Evolutionary conservation across 106 monocot genomes (phyloP).

Genomic region (Posidonia australis): DNA sequence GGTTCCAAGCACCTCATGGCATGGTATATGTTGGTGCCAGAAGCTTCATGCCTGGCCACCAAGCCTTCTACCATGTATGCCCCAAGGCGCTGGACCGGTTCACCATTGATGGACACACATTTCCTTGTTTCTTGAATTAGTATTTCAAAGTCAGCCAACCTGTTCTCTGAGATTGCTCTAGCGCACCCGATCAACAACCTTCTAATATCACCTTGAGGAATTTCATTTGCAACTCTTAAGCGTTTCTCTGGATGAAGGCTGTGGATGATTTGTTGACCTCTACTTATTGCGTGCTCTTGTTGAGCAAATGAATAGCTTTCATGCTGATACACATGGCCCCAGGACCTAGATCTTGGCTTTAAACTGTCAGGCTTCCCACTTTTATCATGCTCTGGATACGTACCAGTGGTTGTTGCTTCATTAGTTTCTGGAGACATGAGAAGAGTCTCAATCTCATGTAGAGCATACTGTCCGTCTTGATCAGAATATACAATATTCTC

Average conservation of each 20-base stretch:
- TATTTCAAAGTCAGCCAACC: constrained; percentile 25
- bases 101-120: constrained; percentile 45
- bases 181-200: constrained; percentile 50
- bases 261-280: constrained; percentile 2
- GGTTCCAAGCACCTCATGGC: constrained; percentile 50
- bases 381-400: no score
- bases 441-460: constrained; percentile 62
- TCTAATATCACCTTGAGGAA: constrained; percentile 22
- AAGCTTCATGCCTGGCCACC: constrained; percentile 52
- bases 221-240: constrained; percentile 3
- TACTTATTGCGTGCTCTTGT: constrained; percentile 14
- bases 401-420: constrained; percentile 27
- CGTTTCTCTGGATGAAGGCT: not conserved
- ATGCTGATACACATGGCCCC: constrained; percentile 1
- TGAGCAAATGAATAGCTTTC: constrained; percentile 4
- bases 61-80: constrained; percentile 77
- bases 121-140: constrained; percentile 22
- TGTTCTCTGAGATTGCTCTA: constrained; percentile 43
- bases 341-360: no score
- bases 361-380: no score
- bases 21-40: constrained; percentile 56
- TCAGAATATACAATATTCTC: no score
- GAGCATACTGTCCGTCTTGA: constrained; percentile 14
- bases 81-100: constrained; percentile 66
- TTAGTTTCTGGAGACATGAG: constrained; percentile 62